A percentile compares a stretch with the other conserved stretches of the same genome.
phyloP scores from a whole-genome alignment of 2,329 filamentous ascomycete genomes.

The Colletotrichum coccodes region DNA sequence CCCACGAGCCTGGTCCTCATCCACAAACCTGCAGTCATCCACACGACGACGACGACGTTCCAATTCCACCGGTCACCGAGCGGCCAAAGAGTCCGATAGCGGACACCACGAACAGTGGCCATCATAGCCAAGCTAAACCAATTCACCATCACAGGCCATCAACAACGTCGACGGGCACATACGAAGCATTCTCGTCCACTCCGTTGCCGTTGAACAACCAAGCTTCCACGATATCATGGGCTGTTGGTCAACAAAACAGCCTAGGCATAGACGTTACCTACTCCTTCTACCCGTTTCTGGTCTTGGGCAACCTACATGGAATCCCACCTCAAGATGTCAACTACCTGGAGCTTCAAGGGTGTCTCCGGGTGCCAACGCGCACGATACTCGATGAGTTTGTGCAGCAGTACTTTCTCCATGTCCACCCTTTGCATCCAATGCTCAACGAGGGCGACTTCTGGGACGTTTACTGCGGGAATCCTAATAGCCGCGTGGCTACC shows the following conservation, averaged over 20 bases:
- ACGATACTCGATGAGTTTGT: constrained; percentile 57
- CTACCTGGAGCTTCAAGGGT: constrained; percentile 57
- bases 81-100: constrained; percentile 4
- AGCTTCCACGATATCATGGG: constrained; percentile 32
- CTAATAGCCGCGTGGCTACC: constrained; percentile 26
- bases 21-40: background rate
- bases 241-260: constrained; percentile 39
- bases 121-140: background rate
- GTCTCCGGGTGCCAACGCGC: constrained; percentile 54
- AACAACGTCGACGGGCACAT: constrained; percentile 19
- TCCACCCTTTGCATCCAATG: constrained; percentile 56
- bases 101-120: background rate
- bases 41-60: background rate
- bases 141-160: background rate
- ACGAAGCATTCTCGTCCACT: background rate
- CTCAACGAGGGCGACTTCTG: constrained; percentile 56
- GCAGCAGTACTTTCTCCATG: constrained; percentile 57
- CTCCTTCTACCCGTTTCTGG: constrained; percentile 54
- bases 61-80: background rate
- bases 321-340: constrained; percentile 57
- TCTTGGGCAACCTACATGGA: constrained; percentile 44
- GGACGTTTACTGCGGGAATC: constrained; percentile 51
- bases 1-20: background rate
- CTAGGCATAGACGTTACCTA: constrained; percentile 50
- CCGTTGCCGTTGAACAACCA: background rate